phyloP scores from a whole-genome alignment of 176 grass and related monocot species.

The Bothriochloa decipiens region DNA sequence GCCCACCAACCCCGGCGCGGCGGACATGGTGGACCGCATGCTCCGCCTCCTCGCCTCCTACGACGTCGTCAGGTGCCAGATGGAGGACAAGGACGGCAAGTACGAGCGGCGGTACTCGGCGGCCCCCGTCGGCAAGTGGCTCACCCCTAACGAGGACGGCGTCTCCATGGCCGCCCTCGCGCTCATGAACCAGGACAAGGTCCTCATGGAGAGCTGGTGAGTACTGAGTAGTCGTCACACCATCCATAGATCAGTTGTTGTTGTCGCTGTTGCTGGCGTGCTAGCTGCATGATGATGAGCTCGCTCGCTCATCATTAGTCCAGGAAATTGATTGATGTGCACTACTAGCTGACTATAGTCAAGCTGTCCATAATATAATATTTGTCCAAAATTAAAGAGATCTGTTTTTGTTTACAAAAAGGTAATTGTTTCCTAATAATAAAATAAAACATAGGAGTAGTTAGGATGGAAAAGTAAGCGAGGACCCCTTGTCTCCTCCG shows the following conservation, averaged over 20 bases:
- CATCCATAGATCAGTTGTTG: no score
- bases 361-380: background rate
- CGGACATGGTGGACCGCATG: constrained; percentile 89
- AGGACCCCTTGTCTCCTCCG: background rate
- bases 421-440: no score
- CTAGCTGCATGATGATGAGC: background rate
- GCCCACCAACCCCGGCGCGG: constrained; percentile 51
- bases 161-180: constrained; percentile 87
- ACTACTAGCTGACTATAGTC: background rate
- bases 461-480: background rate
- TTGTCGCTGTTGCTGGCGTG: background rate
- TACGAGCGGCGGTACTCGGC: constrained; percentile 47
- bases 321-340: background rate
- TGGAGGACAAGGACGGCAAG: constrained; percentile 57
- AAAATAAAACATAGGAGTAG: background rate
- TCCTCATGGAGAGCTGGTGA: constrained; percentile 99
- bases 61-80: constrained; percentile 57
- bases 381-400: background rate
- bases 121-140: constrained; percentile 76
- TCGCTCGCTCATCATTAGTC: background rate
- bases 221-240: background rate
- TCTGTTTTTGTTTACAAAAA: background rate
- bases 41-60: constrained; percentile 80
- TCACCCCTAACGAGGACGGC: constrained; percentile 84
- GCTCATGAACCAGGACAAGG: constrained; percentile 95